Percentiles rank a stretch among this genome's conserved stretches.
These are phyloP conservation scores for Fusarium domesticum DNA, from an alignment of 2,329 filamentous ascomycete genomes.

Conservation along the genomic window DNA sequence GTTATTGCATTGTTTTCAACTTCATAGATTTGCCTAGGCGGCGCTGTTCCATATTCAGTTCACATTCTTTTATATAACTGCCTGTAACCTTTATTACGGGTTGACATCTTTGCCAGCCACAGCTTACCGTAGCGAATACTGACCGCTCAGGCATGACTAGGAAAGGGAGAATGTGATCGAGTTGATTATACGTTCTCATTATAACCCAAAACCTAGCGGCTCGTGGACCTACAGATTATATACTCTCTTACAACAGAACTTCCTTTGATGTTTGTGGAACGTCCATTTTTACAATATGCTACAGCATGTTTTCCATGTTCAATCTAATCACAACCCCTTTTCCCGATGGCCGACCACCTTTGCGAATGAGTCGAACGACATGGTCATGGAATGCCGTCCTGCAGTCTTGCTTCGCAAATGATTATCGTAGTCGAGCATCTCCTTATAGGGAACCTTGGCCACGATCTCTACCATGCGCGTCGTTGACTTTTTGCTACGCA, in stretches of 20 bases:
- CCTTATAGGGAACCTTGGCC: constrained; percentile 86
- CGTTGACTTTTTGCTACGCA: constrained; percentile 48
- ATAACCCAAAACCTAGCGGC: too few species aligned
- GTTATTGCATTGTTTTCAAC: too few species aligned
- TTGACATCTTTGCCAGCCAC: too few species aligned
- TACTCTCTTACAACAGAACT: too few species aligned
- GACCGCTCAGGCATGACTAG: too few species aligned
- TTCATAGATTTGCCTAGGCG: background rate
- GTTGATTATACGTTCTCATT: too few species aligned
- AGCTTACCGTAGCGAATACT: too few species aligned
- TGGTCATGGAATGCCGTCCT: constrained; percentile 64
- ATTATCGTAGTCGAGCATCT: constrained; percentile 94
- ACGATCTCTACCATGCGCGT: constrained; percentile 63
- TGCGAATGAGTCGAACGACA: constrained; percentile 58
- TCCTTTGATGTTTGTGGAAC: too few species aligned
- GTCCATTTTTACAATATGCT: background rate
- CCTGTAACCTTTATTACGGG: too few species aligned
- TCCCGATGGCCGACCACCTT: constrained; percentile 54
- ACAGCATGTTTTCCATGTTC: too few species aligned
- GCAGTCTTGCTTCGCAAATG: constrained; percentile 85
- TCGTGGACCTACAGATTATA: too few species aligned
- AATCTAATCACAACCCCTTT: constrained; percentile 39
- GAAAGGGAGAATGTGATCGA: too few species aligned
- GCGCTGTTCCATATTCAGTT: background rate
- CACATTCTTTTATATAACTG: background rate